These are phyloP conservation scores for Aspergillus phoenicis DNA, from an alignment of 2,329 filamentous ascomycete genomes.

Conservation along the genomic window DNA sequence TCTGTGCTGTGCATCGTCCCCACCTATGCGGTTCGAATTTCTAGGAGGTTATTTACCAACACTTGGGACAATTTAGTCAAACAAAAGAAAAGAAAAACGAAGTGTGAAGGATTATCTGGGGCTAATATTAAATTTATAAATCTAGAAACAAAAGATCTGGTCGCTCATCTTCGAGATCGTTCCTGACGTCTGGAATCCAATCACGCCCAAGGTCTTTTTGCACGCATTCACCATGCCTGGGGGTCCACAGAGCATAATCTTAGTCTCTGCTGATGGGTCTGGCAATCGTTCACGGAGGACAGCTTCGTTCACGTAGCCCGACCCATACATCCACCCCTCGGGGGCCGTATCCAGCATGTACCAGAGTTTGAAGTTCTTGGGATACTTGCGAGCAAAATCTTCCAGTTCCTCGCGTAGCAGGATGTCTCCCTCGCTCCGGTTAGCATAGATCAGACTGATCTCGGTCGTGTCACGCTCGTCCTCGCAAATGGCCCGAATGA, in stretches of 20 bases:
- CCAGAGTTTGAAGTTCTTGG: constrained; percentile 57
- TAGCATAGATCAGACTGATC: constrained; percentile 62
- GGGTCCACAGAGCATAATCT: constrained; percentile 63
- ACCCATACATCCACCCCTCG: constrained; percentile 51
- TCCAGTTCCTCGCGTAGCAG: constrained; percentile 61
- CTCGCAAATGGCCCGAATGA: constrained; percentile 66
- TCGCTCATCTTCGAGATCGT: constrained; percentile 56
- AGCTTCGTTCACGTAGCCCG: constrained; percentile 56
- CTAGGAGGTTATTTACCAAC: too few species aligned
- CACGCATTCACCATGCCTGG: constrained; percentile 62
- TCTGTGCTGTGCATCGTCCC: too few species aligned
- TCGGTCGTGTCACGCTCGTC: constrained; percentile 60
- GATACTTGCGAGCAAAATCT: constrained; percentile 53
- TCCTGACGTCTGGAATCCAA: constrained; percentile 57
- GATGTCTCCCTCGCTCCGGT: constrained; percentile 62
- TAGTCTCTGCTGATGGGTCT: constrained; percentile 48
- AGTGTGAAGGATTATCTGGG: background rate
- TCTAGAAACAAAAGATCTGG: constrained; percentile 58
- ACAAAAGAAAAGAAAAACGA: background rate
- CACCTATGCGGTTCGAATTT: too few species aligned
- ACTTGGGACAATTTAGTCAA: too few species aligned
- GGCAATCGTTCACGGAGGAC: constrained; percentile 56
- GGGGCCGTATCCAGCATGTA: constrained; percentile 58
- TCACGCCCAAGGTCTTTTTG: constrained; percentile 53
- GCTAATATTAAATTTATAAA: background rate